These are phyloP conservation scores for Chytridiales sp. DNA, from an alignment of 371 early-diverging fungal genomes.

Conservation along the genomic window DNA sequence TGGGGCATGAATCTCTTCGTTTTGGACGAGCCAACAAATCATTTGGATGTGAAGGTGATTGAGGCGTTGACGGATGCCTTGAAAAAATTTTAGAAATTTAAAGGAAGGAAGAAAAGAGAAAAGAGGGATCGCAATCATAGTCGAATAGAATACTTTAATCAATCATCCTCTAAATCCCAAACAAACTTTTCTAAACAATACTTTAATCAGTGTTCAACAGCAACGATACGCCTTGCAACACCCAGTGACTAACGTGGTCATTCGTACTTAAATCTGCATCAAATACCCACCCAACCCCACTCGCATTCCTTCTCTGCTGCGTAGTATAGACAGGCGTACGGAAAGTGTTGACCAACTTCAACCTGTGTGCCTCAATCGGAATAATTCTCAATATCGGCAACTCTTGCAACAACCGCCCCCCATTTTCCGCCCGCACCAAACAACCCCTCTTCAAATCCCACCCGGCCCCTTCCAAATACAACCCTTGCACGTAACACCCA, in stretches of 20 bases:
- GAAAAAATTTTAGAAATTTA: too few species aligned
- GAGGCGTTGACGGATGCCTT: constrained; percentile 61
- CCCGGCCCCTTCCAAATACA: constrained; percentile 59
- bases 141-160: too few species aligned
- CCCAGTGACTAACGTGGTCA: constrained; percentile 59
- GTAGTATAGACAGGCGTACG: constrained; percentile 63
- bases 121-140: too few species aligned
- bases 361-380: constrained; percentile 55
- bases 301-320: constrained; percentile 55
- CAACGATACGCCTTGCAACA: constrained; percentile 57
- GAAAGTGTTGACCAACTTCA: constrained; percentile 59
- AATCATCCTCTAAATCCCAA: too few species aligned
- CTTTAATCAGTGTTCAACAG: constrained; percentile 50
- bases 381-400: constrained; percentile 60
- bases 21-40: constrained; percentile 90
- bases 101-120: too few species aligned
- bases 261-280: constrained; percentile 58
- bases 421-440: constrained; percentile 48
- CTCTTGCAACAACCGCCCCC: constrained; percentile 48
- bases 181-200: too few species aligned
- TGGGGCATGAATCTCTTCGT: too few species aligned
- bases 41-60: constrained; percentile 81
- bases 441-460: constrained; percentile 48
- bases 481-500: constrained; percentile 56
- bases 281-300: constrained; percentile 62